phyloP scores from a whole-genome alignment of 176 grass and related monocot genomes.

The Juncus inflexus region DNA sequence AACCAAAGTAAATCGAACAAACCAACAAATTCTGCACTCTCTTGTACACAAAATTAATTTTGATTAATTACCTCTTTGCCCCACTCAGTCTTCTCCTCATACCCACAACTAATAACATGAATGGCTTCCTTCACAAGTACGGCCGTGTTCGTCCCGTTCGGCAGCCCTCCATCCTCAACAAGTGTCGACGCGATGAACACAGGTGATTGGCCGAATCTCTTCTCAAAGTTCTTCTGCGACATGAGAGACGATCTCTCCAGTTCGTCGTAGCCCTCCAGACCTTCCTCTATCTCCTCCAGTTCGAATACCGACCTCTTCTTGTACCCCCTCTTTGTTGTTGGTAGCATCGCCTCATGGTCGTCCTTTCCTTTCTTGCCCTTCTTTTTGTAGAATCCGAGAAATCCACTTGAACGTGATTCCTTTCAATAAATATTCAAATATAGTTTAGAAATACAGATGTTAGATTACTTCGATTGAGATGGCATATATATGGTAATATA shows the following conservation, averaged over 20 bases:
- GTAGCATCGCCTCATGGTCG: conserved; percentile 31
- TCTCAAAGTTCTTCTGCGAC: conserved; percentile 99
- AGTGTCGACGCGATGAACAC: conserved; percentile 96
- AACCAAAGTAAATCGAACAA: too few species aligned
- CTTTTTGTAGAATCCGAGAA: conserved; percentile 64
- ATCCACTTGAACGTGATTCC: conserved; percentile 36
- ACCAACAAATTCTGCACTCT: too few species aligned
- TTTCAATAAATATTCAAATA: not conserved
- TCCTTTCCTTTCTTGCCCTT: conserved; percentile 60
- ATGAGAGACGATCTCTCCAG: conserved; percentile 84
- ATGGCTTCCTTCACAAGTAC: conserved; percentile 85
- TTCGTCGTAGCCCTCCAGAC: conserved; percentile 84
- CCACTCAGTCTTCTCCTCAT: conserved; percentile 97
- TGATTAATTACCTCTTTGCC: conserved; percentile 65
- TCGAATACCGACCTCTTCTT: conserved; percentile 63
- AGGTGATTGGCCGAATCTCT: conserved; percentile 85
- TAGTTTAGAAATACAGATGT: too few species aligned
- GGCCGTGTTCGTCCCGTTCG: conserved; percentile 51
- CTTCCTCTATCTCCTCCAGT: conserved; percentile 98
- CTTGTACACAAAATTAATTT: too few species aligned
- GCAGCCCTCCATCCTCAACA: conserved; percentile 77
- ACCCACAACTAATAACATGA: conserved; percentile 92
- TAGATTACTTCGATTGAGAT: too few species aligned
- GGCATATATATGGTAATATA: too few species aligned
- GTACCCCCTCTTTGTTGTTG: conserved; percentile 53